A percentile compares a stretch with the other conserved stretches of the same genome.
Evolutionary conservation across 1,284 basidiomycete species (phyloP).

Genomic region (Leccinum angustisporum): DNA sequence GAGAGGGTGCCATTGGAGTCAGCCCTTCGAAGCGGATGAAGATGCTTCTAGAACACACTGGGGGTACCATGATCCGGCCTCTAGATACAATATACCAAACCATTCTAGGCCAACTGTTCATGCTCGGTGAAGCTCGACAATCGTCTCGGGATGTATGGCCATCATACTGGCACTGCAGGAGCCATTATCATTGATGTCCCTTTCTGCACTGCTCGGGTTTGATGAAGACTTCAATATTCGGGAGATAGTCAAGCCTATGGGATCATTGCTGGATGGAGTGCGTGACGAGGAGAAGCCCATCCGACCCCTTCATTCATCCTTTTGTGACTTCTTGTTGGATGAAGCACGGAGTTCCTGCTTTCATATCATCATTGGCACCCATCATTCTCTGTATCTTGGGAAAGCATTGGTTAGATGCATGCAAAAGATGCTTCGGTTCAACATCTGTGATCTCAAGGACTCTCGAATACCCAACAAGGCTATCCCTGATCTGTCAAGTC

Average conservation of each 20-base stretch:
- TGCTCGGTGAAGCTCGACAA: neutral
- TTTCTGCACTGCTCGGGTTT: neutral
- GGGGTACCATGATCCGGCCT: neutral
- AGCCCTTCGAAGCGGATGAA: neutral
- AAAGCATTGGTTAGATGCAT: neutral
- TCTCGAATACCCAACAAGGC: neutral
- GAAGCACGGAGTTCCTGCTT: neutral
- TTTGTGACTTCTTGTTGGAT: too few relatives aligned
- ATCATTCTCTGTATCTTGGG: neutral
- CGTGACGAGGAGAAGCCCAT: neutral
- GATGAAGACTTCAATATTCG: neutral
- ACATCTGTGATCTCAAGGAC: neutral
- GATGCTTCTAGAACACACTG: neutral
- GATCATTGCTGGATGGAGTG: neutral
- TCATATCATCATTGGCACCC: neutral
- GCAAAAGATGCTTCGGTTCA: neutral
- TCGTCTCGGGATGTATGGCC: neutral
- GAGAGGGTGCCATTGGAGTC: neutral
- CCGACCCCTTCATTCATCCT: too few relatives aligned
- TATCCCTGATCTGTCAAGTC: neutral
- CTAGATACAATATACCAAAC: neutral
- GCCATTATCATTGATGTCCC: neutral
- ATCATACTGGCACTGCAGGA: neutral
- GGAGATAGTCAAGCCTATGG: neutral
- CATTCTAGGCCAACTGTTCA: neutral